Evolutionary conservation across 345 rosid species (phyloP).

Genomic region (Gossypium sturtianum): DNA sequence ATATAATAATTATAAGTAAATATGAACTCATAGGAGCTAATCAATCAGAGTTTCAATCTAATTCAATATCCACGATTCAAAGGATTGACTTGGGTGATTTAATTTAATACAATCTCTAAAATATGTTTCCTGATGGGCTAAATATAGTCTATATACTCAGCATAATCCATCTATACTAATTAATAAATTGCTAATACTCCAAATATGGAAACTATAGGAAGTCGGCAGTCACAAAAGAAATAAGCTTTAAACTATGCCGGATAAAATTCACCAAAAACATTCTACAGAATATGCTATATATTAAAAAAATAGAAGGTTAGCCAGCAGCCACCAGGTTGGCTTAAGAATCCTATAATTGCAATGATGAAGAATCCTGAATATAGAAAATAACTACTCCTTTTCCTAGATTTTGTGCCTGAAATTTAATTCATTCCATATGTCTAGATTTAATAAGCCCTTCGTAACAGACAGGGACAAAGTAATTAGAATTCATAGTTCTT

Average conservation of each 20-base stretch:
- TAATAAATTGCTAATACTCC: too few relatives aligned
- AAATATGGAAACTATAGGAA: too few relatives aligned
- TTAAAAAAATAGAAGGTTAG: not conserved
- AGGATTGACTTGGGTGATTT: too few relatives aligned
- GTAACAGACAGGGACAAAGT: not conserved
- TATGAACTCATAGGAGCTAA: too few relatives aligned
- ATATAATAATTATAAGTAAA: too few relatives aligned
- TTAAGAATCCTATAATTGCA: conserved; percentile 16
- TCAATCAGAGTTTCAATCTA: too few relatives aligned
- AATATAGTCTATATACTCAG: too few relatives aligned
- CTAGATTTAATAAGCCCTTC: not conserved
- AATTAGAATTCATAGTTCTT: not conserved
- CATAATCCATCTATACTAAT: too few relatives aligned
- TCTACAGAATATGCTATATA: not conserved
- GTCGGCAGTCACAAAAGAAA: too few relatives aligned
- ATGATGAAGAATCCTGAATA: not conserved
- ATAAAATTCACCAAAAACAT: not conserved
- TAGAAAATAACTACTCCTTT: not conserved
- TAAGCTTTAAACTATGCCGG: not conserved
- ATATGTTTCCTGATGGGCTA: too few relatives aligned
- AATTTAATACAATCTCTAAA: too few relatives aligned
- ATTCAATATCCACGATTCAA: too few relatives aligned
- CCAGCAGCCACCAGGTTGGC: conserved; percentile 1
- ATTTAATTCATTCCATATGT: not conserved
- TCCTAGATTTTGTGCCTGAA: not conserved